phyloP scores from a whole-genome alignment of 495 filamentous ascomycete species.

The Penicillium roqueforti region DNA sequence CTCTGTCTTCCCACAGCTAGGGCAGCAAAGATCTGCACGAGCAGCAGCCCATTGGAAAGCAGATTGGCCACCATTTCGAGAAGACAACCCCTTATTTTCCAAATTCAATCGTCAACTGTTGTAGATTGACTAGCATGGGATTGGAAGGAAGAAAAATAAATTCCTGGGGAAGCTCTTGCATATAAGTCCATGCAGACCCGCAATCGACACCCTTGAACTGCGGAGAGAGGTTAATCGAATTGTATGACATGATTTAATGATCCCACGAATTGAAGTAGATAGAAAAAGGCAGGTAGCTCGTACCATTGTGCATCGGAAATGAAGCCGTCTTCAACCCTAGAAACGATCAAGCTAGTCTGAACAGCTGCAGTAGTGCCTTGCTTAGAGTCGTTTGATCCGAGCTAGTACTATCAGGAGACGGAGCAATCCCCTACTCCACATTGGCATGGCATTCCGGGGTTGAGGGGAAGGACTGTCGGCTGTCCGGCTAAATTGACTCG shows the following conservation, averaged over 20 bases:
- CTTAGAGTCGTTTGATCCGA: background rate
- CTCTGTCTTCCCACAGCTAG: conserved; percentile 16
- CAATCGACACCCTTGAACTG: background rate
- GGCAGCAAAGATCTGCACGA: conserved; percentile 28
- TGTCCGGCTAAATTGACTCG: conserved; percentile 15
- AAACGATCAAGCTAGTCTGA: background rate
- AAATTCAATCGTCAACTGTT: background rate
- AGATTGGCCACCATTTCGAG: conserved; percentile 23
- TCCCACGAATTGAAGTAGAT: no score
- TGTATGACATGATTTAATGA: no score
- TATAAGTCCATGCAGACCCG: background rate
- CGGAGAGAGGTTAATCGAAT: no score
- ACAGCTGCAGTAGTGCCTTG: conserved; percentile 4
- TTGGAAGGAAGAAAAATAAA: background rate
- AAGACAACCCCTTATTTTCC: background rate
- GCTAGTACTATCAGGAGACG: conserved; percentile 22
- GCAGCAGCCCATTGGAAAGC: conserved; percentile 27
- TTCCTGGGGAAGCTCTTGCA: background rate
- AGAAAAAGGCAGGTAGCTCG: conserved; percentile 1
- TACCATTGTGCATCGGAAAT: conserved; percentile 9
- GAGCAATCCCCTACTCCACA: conserved; percentile 13
- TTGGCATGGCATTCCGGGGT: background rate
- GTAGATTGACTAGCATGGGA: background rate
- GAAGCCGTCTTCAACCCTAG: background rate
- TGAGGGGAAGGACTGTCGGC: conserved; percentile 1